Percentiles rank a stretch among this genome's conserved stretches.
These are phyloP conservation scores for Sporobolomyces phaffii DNA, from an alignment of 768 basidiomycete genomes.

Conservation along the genomic window DNA sequence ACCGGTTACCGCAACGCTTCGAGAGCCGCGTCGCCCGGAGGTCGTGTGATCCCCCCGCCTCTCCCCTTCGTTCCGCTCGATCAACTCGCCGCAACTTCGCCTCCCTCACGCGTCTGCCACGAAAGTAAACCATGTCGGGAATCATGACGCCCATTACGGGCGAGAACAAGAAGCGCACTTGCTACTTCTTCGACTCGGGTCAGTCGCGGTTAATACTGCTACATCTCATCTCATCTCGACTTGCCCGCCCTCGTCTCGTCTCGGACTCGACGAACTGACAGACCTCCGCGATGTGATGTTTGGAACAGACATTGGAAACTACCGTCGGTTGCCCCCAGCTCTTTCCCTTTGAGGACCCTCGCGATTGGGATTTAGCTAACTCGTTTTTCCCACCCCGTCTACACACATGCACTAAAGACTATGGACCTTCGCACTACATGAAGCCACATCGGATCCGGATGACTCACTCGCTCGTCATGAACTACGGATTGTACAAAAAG, in stretches of 20 bases:
- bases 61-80: too few relatives aligned
- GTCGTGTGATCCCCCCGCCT: neutral
- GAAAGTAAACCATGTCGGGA: constrained; percentile 9
- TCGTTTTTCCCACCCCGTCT: constrained; percentile 44
- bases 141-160: constrained; percentile 34
- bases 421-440: constrained; percentile 32
- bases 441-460: constrained; percentile 90
- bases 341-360: too few relatives aligned
- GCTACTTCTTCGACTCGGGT: constrained; percentile 97
- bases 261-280: neutral
- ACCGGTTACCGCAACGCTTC: too few relatives aligned
- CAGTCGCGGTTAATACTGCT: neutral
- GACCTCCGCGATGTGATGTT: neutral
- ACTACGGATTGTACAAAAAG: constrained; percentile 96
- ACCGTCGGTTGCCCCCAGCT: constrained; percentile 61
- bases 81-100: too few relatives aligned
- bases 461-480: constrained; percentile 99
- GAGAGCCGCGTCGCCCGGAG: too few relatives aligned
- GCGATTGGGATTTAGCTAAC: constrained; percentile 68
- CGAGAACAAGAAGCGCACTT: constrained; percentile 52
- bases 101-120: too few relatives aligned
- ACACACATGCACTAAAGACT: neutral
- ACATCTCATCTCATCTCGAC: neutral
- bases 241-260: neutral
- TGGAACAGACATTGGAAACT: constrained; percentile 74